These are phyloP conservation scores for Eruca vesicaria DNA, from an alignment of 441 rosid species.

Conservation along the genomic window DNA sequence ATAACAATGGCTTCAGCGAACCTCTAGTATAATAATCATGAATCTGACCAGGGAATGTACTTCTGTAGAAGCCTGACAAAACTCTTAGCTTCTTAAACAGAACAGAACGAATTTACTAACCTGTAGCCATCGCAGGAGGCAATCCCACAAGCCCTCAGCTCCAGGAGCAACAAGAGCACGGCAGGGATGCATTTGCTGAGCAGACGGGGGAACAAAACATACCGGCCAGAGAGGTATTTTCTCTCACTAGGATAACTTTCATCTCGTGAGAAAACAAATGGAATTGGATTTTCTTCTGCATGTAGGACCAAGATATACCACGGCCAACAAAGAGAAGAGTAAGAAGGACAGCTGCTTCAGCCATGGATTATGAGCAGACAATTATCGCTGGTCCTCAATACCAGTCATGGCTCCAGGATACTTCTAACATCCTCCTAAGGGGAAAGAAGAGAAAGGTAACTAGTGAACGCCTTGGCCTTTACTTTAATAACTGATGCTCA, in stretches of 20 bases:
- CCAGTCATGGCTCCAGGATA: conserved; percentile 76
- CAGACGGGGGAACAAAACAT: conserved; percentile 34
- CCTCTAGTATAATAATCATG: conserved; percentile 8
- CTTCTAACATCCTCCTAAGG: conserved; percentile 58
- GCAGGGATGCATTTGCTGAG: conserved; percentile 21
- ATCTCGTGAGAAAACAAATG: background rate
- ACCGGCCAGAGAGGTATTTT: conserved; percentile 49
- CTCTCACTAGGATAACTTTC: conserved; percentile 8
- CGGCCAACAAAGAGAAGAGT: conserved; percentile 46
- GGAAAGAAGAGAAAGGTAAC: conserved; percentile 66
- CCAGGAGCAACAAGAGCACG: conserved; percentile 39
- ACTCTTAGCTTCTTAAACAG: conserved; percentile 14
- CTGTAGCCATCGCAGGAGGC: conserved; percentile 39
- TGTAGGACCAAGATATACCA: conserved; percentile 48
- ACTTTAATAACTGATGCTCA: conserved; percentile 11
- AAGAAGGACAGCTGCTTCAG: conserved; percentile 40
- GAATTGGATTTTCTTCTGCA: conserved; percentile 27
- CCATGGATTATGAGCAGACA: conserved; percentile 73
- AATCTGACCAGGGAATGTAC: conserved; percentile 7
- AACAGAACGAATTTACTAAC: conserved; percentile 18
- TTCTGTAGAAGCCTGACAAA: conserved; percentile 14
- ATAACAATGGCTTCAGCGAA: conserved; percentile 13
- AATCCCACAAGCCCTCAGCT: conserved; percentile 47
- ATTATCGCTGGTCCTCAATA: conserved; percentile 64
- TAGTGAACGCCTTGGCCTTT: conserved; percentile 2